phyloP scores from a whole-genome alignment of 176 grass and related monocot species.

The Aegilops tauschii region DNA sequence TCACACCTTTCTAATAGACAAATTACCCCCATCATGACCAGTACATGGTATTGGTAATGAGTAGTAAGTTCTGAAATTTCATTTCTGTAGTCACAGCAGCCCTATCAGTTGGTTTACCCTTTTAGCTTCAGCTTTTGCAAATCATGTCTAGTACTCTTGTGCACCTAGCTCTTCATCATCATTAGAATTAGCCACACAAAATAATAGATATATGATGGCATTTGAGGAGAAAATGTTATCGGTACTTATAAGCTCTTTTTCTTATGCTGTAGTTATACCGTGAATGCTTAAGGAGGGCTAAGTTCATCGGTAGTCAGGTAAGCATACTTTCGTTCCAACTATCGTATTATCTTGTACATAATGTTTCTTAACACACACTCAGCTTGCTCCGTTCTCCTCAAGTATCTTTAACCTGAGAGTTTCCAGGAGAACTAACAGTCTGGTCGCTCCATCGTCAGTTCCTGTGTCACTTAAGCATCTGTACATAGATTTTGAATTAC shows the following conservation, averaged over 20 bases:
- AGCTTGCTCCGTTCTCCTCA: neutral
- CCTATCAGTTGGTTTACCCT: neutral
- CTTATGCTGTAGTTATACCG: slow-evolving; percentile 49
- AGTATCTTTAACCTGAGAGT: neutral
- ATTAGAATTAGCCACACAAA: neutral
- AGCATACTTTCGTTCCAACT: neutral
- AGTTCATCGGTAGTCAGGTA: slow-evolving; percentile 71
- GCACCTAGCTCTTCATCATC: neutral
- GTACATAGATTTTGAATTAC: neutral
- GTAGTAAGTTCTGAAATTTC: neutral
- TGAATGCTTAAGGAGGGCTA: slow-evolving; percentile 69
- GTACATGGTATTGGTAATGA: neutral
- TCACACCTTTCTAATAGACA: neutral
- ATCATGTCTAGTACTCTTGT: neutral
- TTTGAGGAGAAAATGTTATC: neutral
- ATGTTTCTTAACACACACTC: neutral
- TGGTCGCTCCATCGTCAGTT: neutral
- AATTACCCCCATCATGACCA: neutral
- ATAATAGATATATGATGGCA: neutral
- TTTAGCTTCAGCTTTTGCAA: slow-evolving; percentile 8
- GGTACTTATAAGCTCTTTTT: slow-evolving; percentile 7
- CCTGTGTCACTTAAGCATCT: neutral
- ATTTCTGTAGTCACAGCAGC: neutral
- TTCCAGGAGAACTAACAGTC: neutral
- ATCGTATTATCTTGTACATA: neutral